Evolutionary conservation across 2,329 filamentous ascomycete species (phyloP).

Genomic region (Exophiala alcalophila): DNA sequence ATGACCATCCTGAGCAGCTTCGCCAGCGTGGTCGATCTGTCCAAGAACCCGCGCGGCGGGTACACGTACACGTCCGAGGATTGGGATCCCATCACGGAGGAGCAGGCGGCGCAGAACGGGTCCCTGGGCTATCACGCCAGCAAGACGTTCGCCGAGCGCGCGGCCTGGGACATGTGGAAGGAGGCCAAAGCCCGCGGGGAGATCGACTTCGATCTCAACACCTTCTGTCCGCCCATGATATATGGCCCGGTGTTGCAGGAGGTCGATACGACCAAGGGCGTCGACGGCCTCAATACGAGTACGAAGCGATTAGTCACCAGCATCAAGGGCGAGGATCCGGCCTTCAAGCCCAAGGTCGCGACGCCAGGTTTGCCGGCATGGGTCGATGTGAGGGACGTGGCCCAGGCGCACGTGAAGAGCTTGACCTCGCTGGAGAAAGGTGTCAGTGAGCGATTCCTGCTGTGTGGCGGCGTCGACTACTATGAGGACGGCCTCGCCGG

Average conservation of each 20-base stretch:
- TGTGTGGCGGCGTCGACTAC: slow-evolving; percentile 18
- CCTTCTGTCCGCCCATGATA: slow-evolving; percentile 47
- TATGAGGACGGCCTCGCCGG: slow-evolving; percentile 19
- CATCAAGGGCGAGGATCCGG: slow-evolving; percentile 9
- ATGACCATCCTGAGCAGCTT: slow-evolving; percentile 53
- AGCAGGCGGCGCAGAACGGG: slow-evolving; percentile 38
- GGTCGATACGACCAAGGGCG: slow-evolving; percentile 12
- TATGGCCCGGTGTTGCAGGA: slow-evolving; percentile 43
- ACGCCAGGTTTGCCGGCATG: slow-evolving; percentile 20
- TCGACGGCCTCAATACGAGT: slow-evolving; percentile 15
- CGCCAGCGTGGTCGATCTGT: slow-evolving; percentile 46
- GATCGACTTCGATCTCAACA: slow-evolving; percentile 23
- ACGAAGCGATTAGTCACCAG: slow-evolving; percentile 6
- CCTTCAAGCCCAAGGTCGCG: slow-evolving; percentile 11
- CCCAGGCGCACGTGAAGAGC: slow-evolving; percentile 18
- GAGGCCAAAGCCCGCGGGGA: slow-evolving; percentile 26
- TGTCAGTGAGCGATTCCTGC: slow-evolving; percentile 18
- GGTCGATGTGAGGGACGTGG: slow-evolving; percentile 25
- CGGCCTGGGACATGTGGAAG: slow-evolving; percentile 31
- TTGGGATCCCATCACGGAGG: slow-evolving; percentile 49
- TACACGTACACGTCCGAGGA: slow-evolving; percentile 49
- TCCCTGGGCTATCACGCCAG: slow-evolving; percentile 27
- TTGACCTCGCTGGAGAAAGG: slow-evolving; percentile 15
- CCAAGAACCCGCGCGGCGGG: slow-evolving; percentile 36
- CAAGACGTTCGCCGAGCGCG: slow-evolving; percentile 31